phyloP scores from a whole-genome alignment of 345 rosid genomes.

The Eucalyptus viminalis region DNA sequence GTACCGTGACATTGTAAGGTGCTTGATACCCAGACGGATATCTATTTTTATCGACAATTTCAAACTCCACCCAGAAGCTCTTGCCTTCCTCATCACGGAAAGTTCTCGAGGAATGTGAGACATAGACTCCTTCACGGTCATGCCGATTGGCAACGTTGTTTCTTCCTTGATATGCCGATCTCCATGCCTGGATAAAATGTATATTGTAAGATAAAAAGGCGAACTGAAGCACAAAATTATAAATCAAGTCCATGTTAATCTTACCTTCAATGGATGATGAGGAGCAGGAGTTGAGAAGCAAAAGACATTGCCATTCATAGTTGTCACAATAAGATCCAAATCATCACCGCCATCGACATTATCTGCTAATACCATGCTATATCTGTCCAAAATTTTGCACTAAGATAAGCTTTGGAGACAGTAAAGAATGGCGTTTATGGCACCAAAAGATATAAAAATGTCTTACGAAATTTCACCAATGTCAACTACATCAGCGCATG shows the following conservation, averaged over 20 bases:
- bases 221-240: neutral
- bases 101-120: constrained; percentile 79
- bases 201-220: neutral
- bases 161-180: constrained; percentile 88
- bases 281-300: constrained; percentile 97
- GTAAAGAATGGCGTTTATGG: neutral
- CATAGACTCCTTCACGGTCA: constrained; percentile 73
- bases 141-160: constrained; percentile 63
- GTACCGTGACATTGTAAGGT: constrained; percentile 91
- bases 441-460: neutral
- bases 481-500: constrained; percentile 95
- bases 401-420: neutral
- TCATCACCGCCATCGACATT: constrained; percentile 99
- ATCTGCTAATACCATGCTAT: constrained; percentile 96
- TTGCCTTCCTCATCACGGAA: constrained; percentile 99
- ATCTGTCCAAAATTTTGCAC: constrained; percentile 30
- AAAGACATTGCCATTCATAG: constrained; percentile 98
- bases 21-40: constrained; percentile 85
- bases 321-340: constrained; percentile 93
- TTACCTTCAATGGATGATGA: constrained; percentile 95
- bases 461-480: constrained; percentile 99
- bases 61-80: constrained; percentile 93
- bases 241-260: constrained; percentile 2
- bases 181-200: constrained; percentile 62
- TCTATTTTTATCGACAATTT: constrained; percentile 81